Base-by-base conservation (phyloP, 495 filamentous ascomycete species). In the Venustampulla echinocandica region DNA sequence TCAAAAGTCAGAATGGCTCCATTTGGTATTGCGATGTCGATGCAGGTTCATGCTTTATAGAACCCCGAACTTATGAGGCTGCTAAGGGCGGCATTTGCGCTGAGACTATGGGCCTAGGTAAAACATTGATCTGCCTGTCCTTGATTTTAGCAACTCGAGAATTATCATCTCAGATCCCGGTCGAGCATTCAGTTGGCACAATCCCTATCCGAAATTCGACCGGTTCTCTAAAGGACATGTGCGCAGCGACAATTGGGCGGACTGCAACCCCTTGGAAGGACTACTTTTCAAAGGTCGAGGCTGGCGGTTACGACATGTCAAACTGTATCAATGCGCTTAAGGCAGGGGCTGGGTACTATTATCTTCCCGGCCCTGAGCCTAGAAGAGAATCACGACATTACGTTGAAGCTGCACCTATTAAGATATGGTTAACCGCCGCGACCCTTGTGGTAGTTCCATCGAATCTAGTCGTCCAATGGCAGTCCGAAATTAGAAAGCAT, bases 71-170 rank as follows among this genome's bases (percentile, higher is more conserved):
- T 44, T 95, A 92, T 57, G 87, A 90, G 13, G 76, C 80, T 43
- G 75, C 81, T 17, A 71, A 71, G 47, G 90, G 90, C 41, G 90
- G 90, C 0, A 85, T 90, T 21, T 64, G 86, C 15, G 82, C 82
- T 2, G 72, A 81, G 49, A 92, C 75, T 35, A 84, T 85, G 80
- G 77, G 77, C 32, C 60, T 60, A 4, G 90, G 90, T 0, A 97
- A 97, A 66, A 96, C 90, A 0, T 62, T 95, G 21, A 93, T 97
- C 9, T 87, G 84, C 46, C 67, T 97, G 14, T 75, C 89, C 22
- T 65, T 90, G 1, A 85, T 95, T 30, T 68, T 93, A n/a, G 80
- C 85, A 10, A 95, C 87, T 0, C 79, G 74, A 52, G 72, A 80
- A 24, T 75, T 90, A 46, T 71, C 80, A 5, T 74, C 87, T 2